Conservation (phyloP, 192 early-diverging fungal species). For the Coemansia guatemalensis region DNA sequence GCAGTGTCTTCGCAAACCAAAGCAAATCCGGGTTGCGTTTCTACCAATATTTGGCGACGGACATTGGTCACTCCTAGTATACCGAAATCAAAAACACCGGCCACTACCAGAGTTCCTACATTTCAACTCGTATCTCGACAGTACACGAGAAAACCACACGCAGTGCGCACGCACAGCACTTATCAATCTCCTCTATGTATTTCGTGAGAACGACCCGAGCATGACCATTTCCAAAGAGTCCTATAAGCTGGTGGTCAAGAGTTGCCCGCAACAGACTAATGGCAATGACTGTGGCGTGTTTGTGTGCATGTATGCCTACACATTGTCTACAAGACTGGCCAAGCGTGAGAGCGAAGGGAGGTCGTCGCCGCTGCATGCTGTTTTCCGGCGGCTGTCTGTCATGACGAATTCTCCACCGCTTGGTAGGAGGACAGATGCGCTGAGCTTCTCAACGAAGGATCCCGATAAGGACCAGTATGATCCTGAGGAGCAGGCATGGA, state of each 20-base stretch:
- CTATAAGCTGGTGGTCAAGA: slow-evolving; percentile 47
- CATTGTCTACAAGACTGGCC: slow-evolving; percentile 28
- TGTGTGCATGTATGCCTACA: slow-evolving; percentile 50
- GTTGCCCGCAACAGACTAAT: slow-evolving; percentile 49
- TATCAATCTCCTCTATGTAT: slow-evolving; percentile 49
- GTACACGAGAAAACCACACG: slow-evolving; percentile 47
- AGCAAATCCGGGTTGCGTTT: slow-evolving; percentile 40
- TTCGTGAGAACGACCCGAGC: slow-evolving; percentile 37
- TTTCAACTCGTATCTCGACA: slow-evolving; percentile 50
- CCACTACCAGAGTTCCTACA: slow-evolving; percentile 47
- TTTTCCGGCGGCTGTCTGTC: slow-evolving; percentile 23
- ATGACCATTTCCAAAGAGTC: slow-evolving; percentile 49
- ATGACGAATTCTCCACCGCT: slow-evolving; percentile 13
- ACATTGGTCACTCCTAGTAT: slow-evolving; percentile 50
- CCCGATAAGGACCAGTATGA: slow-evolving; percentile 4
- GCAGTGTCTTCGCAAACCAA: slow-evolving; percentile 36
- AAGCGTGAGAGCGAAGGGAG: slow-evolving; percentile 11
- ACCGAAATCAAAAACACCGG: slow-evolving; percentile 24
- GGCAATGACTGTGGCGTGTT: slow-evolving; percentile 49
- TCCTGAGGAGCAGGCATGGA: slow-evolving; percentile 32
- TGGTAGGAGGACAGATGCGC: slow-evolving; percentile 7
- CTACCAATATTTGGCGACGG: slow-evolving; percentile 51
- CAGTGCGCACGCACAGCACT: slow-evolving; percentile 44
- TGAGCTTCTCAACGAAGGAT: slow-evolving; percentile 23
- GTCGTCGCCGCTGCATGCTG: slow-evolving; percentile 14